A percentile compares a stretch with the other conserved stretches of the same genome.
Evolutionary conservation across 1,284 basidiomycete genomes (phyloP).

Genomic region (Apiotrichum siamense): DNA sequence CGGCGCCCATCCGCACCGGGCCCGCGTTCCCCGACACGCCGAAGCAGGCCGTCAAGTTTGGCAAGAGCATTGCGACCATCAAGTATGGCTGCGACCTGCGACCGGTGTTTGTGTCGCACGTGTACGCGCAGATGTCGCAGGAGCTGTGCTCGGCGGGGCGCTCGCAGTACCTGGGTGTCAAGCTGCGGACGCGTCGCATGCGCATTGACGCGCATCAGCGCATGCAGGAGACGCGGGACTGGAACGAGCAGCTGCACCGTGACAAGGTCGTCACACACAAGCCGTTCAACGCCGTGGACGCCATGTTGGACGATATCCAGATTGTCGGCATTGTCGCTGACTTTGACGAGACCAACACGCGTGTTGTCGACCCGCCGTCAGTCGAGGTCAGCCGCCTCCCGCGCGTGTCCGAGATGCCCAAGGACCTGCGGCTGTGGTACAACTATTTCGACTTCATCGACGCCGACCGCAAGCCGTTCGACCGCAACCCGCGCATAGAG

Average conservation of each 20-base stretch:
- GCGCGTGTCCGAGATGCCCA: conserved; percentile 28
- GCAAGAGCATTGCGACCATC: conserved; percentile 80
- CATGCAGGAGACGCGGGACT: conserved; percentile 61
- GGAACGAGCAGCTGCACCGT: conserved; percentile 37
- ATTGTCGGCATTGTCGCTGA: conserved; percentile 71
- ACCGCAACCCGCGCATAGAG: conserved; percentile 58
- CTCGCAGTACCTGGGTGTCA: conserved; percentile 66
- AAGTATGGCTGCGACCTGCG: conserved; percentile 82
- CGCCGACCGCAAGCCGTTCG: conserved; percentile 59
- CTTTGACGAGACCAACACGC: conserved; percentile 59
- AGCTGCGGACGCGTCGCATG: conserved; percentile 73
- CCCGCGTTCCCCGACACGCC: conserved; percentile 66
- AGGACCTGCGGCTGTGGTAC: conserved; percentile 57
- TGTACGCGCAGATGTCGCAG: conserved; percentile 72
- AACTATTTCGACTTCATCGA: conserved; percentile 82
- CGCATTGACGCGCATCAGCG: conserved; percentile 90
- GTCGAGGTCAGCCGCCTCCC: conserved; percentile 4
- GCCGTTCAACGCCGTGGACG: conserved; percentile 86
- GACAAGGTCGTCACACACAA: conserved; percentile 55
- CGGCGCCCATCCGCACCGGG: conserved; percentile 83
- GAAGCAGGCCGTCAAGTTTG: conserved; percentile 78
- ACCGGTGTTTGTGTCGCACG: conserved; percentile 77
- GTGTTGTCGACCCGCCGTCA: neutral
- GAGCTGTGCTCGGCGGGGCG: conserved; percentile 72
- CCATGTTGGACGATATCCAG: conserved; percentile 70